Evolutionary conservation across 305 asterid species (phyloP).

Genomic region (Lippia alba): DNA sequence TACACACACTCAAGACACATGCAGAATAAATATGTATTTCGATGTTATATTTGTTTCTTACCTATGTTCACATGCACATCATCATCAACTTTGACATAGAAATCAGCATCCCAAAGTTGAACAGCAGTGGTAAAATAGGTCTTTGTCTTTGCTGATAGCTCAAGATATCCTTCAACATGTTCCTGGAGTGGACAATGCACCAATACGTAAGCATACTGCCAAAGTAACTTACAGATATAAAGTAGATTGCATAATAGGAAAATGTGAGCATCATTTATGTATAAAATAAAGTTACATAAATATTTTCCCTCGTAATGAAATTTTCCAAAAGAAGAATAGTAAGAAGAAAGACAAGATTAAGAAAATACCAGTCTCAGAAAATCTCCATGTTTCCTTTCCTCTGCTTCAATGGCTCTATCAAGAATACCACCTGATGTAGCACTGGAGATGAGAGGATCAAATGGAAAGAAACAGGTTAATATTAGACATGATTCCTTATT

Average conservation of each 20-base stretch:
- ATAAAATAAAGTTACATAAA: slow-evolving; percentile 1
- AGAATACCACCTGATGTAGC: slow-evolving; percentile 93
- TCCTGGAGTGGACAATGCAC: slow-evolving; percentile 50
- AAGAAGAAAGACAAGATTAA: slow-evolving; percentile 3
- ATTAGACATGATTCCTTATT: slow-evolving; percentile 10
- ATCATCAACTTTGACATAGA: slow-evolving; percentile 94
- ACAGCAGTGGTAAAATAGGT: slow-evolving; percentile 80
- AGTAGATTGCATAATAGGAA: slow-evolving; percentile 7
- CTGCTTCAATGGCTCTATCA: slow-evolving; percentile 92
- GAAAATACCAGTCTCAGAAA: slow-evolving; percentile 71
- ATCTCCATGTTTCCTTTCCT: slow-evolving; percentile 84
- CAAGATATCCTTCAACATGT: slow-evolving; percentile 96
- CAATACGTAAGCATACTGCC: slow-evolving; percentile 13
- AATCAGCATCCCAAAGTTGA: slow-evolving; percentile 93
- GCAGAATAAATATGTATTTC: neutral
- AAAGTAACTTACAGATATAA: neutral
- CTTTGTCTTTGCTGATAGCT: slow-evolving; percentile 90
- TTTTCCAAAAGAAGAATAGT: slow-evolving; percentile 4
- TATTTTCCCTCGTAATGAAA: neutral
- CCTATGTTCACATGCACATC: slow-evolving; percentile 97
- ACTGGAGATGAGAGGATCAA: slow-evolving; percentile 43
- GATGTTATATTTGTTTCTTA: slow-evolving; percentile 31
- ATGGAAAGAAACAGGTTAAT: slow-evolving; percentile 11
- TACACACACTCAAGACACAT: slow-evolving; percentile 11
- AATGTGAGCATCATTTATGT: neutral